Conservation (phyloP, 495 filamentous ascomycete genomes). For the Polyplosphaeria fusca region DNA sequence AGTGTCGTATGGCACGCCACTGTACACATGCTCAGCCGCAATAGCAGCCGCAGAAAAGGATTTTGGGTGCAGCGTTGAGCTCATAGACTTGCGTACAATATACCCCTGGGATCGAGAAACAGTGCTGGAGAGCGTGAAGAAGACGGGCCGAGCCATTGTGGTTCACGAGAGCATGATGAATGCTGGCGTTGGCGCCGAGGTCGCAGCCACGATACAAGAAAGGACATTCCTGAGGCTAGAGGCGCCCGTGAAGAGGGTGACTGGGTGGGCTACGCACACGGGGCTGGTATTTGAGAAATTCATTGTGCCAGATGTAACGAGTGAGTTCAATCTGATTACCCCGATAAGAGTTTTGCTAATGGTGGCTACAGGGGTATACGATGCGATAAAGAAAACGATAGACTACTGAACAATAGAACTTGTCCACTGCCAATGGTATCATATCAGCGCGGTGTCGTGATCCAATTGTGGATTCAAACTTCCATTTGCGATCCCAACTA, state of each 20-base stretch:
- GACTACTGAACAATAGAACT: constrained; percentile 53
- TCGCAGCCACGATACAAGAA: constrained; percentile 89
- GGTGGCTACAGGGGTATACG: constrained; percentile 54
- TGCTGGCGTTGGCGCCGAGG: constrained; percentile 88
- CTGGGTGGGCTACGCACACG: constrained; percentile 87
- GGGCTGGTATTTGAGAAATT: constrained; percentile 81
- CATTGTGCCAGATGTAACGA: constrained; percentile 83
- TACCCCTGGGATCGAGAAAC: constrained; percentile 94
- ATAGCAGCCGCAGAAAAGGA: constrained; percentile 78
- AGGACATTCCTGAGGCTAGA: constrained; percentile 82
- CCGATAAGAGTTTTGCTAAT: neutral
- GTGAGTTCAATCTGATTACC: constrained; percentile 58
- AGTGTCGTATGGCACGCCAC: constrained; percentile 85
- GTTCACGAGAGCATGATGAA: constrained; percentile 97
- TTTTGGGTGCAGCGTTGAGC: constrained; percentile 73
- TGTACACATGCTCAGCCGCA: constrained; percentile 82
- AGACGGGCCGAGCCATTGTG: constrained; percentile 86
- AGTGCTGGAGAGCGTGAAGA: constrained; percentile 77
- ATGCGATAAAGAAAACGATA: constrained; percentile 58
- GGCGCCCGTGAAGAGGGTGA: constrained; percentile 87
- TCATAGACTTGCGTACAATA: constrained; percentile 88
- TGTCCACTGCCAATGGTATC: no score
- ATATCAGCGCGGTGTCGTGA: no score
- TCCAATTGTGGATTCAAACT: no score
- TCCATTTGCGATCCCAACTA: no score